Base-by-base conservation (phyloP, 352 stramenopile species). In the Globisporangium okanoganense region DNA sequence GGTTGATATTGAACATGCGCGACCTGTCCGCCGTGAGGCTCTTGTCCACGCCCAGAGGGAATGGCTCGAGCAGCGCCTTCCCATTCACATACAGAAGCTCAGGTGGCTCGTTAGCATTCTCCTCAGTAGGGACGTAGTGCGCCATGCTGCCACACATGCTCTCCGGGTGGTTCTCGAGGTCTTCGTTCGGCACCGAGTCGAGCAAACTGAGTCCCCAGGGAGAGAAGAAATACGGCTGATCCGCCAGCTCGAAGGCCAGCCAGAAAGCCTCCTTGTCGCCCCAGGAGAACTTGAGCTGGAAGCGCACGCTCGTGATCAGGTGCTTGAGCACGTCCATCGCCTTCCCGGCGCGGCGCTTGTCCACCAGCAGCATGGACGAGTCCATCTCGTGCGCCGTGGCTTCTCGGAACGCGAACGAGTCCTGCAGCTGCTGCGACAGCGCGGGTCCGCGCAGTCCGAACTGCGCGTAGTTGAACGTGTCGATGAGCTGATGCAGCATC, bases 201-300 rank as follows among this genome's bases (percentile, higher is more conserved):
- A 87, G 71, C 2, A 73, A 72, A 13, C 70, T 78, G 18, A 74
- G 66, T 0, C 75, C 70, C 75, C 77, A 86, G 0, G 78, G 78
- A 0, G 77, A 87, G 55, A 91, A 91, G 48, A 70, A 73, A 49
- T 89, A 89, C 24, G 71, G 53, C 5, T 56, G 51, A 25, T 76
- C 70, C 0, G 75, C 69, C 7, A 88, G 60, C 25, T 81, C 79
- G 61, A 72, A 91, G 16, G 77, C 66, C 9, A 91, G 66, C 77
- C 81, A 89, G 60, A 88, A 88, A 20, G 67, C 62, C 56, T 91
- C 81, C 64, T 91, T 88, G 60, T 88, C 78, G 2, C 74, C 81
- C 72, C 75, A 88, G 33, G 75, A 87, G 49, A 85, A 85, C 45
- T 70, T 48, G 38, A 72, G 62, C 10, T 71, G 35, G 55, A 82